Evolutionary conservation across 805 yeast species (phyloP), one percentile per base, ranked within the genome.

Genomic region (Metschnikowia picachoensis): DNA sequence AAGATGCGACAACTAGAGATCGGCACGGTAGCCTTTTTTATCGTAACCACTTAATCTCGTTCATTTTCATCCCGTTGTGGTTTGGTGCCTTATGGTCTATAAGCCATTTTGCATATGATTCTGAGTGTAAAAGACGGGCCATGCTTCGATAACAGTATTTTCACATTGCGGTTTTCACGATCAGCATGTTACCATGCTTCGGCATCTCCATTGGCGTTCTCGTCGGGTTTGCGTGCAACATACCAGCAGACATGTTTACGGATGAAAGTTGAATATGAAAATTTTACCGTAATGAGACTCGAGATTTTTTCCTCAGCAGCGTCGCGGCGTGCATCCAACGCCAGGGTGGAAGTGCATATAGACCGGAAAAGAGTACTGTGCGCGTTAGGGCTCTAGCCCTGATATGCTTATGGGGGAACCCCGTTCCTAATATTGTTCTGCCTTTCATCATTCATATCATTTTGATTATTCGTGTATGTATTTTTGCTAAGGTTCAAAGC

Each of bases 181-280:
- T 12, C 12, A 12, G 32, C 14, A 32, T 32, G 6, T 32, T n/a
- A 7, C 14, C 16, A 29, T 34, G 34, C 29, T 34, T 13, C 16
- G 39, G 17, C n/a, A 12, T 13, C 15, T n/a, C 13, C 33, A n/a
- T 15, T 30, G 20, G 15, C 28, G 25, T 28, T 17, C 30, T 30
- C 36, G 9, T 16, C 16, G 41, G 37, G 15, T 37, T 25, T 25
- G 32, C 28, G 17, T 31, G 40, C 34, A 43, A 53, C 59, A 55
- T 55, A 55, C 59, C 59, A 53, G 59, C 53, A 51, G 59, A 55
- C 59, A 55, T 55, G 56, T 46, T 55, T 55, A 47, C 50, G 52
- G 48, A 49, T 49, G 49, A 49, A 40, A 43, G 54, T 48, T 47
- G 55, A 36, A 35, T 30, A 36, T 43, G 46, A 46, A 46, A 52